Percentiles rank a stretch among this genome's conserved stretches.
Evolutionary conservation across 345 rosid genomes (phyloP).

Genomic region (Lepidium didymum): DNA sequence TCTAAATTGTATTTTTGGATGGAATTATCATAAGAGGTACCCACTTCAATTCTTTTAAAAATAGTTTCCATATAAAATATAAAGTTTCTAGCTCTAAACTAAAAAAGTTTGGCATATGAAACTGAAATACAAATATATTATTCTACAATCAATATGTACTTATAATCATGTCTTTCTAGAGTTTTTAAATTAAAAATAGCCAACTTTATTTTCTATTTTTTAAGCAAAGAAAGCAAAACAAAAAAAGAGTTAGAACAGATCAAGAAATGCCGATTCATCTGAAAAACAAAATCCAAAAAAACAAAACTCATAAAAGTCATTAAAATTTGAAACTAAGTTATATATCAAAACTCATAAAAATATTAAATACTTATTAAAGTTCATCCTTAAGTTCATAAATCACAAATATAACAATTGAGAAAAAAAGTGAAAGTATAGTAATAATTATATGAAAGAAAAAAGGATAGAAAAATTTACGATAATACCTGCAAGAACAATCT

Average conservation of each 20-base stretch:
- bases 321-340: background rate
- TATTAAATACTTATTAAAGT: background rate
- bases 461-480: background rate
- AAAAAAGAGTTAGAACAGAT: background rate
- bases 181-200: background rate
- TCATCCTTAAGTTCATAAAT: background rate
- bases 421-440: background rate
- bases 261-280: conserved; percentile 10
- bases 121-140: background rate
- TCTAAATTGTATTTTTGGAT: background rate
- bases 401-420: background rate
- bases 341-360: background rate
- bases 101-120: background rate
- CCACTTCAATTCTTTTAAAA: too few species aligned
- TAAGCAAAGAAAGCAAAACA: background rate
- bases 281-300: background rate
- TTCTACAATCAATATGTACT: background rate
- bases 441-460: background rate
- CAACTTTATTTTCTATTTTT: background rate
- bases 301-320: background rate
- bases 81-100: background rate
- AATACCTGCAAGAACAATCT: conserved; percentile 37
- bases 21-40: background rate
- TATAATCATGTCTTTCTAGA: background rate
- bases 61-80: too few species aligned